Evolutionary conservation across 257 asterid species (phyloP).

Genomic region (Solanum corneliomulleri): DNA sequence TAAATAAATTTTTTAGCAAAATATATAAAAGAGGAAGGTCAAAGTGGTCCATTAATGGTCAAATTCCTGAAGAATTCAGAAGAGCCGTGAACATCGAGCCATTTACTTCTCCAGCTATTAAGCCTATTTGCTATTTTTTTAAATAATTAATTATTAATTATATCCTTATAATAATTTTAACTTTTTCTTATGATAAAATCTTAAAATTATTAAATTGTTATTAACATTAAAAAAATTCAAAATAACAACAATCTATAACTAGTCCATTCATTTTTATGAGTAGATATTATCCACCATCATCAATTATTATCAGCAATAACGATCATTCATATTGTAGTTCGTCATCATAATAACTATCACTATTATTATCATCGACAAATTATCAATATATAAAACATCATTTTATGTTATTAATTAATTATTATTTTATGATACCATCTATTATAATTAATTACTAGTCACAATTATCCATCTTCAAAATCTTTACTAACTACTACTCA

Average conservation of each 20-base stretch:
- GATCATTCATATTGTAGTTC: rapidly evolving
- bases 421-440: too few species aligned
- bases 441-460: not conserved
- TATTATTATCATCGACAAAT: not conserved
- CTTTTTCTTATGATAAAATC: not conserved
- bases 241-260: too few species aligned
- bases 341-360: not conserved
- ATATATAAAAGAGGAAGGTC: slow-evolving; percentile 10
- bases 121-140: not conserved
- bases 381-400: too few species aligned
- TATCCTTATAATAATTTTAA: not conserved
- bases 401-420: too few species aligned
- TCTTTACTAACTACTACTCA: not conserved
- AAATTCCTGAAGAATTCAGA: slow-evolving; percentile 24
- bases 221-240: too few species aligned
- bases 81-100: slow-evolving; percentile 30
- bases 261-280: too few species aligned
- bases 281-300: not conserved
- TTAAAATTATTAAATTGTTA: not conserved
- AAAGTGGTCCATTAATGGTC: slow-evolving; percentile 54
- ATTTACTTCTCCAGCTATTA: slow-evolving; percentile 8
- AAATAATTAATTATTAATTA: too few species aligned
- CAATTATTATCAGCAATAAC: not conserved
- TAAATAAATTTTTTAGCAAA: not conserved
- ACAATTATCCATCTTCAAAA: not conserved